phyloP scores from a whole-genome alignment of 1,284 basidiomycete genomes.

The Cryptococcus floricola region DNA sequence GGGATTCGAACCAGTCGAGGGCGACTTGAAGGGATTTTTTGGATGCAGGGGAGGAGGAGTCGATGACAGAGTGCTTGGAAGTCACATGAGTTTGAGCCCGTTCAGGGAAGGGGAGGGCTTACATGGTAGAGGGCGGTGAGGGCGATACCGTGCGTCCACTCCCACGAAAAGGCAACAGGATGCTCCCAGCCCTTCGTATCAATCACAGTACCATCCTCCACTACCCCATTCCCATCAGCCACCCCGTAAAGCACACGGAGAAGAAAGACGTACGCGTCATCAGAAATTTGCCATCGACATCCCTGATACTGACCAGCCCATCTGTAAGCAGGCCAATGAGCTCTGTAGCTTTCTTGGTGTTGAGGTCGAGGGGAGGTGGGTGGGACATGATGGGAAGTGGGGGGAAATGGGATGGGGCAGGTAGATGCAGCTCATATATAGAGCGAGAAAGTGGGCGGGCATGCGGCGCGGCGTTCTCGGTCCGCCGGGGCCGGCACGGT shows the following conservation, averaged over 20 bases:
- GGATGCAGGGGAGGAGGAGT: conserved; percentile 49
- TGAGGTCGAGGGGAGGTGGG: background rate
- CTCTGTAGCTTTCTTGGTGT: conserved; percentile 27
- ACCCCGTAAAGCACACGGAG: background rate
- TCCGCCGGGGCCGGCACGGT: too few species aligned
- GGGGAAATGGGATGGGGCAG: too few species aligned
- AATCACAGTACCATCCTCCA: conserved; percentile 59
- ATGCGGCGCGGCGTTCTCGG: too few species aligned
- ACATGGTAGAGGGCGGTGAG: conserved; percentile 21
- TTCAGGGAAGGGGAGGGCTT: background rate
- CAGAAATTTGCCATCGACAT: conserved; percentile 59
- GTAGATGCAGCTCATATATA: too few species aligned
- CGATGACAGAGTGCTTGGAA: conserved; percentile 37
- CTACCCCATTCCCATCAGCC: conserved; percentile 10
- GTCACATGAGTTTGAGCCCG: too few species aligned
- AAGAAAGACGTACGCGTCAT: conserved; percentile 44
- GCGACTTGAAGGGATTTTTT: conserved; percentile 54
- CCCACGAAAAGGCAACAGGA: conserved; percentile 51
- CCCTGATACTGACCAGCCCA: conserved; percentile 61
- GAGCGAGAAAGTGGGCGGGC: too few species aligned
- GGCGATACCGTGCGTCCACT: conserved; percentile 60
- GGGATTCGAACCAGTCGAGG: conserved; percentile 58
- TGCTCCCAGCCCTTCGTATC: conserved; percentile 64
- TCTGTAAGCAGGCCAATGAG: conserved; percentile 55
- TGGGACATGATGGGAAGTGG: too few species aligned